These are phyloP conservation scores for Trypanosoma grayi DNA, from an alignment of 208 protist species.

Conservation along the genomic window DNA sequence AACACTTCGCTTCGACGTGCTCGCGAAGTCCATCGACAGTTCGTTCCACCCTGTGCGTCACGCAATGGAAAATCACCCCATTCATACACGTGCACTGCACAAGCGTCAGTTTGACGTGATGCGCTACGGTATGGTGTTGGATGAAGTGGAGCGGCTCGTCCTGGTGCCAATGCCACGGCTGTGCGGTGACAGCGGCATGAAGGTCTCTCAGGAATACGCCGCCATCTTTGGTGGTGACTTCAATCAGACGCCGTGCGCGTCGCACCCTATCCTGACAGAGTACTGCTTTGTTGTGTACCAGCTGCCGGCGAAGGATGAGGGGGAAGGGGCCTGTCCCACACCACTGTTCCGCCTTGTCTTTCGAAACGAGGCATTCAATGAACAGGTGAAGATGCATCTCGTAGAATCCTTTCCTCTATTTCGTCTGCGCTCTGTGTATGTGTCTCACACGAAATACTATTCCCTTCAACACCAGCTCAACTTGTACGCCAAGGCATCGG, in stretches of 20 bases:
- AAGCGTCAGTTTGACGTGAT: constrained; percentile 82
- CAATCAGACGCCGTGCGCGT: constrained; percentile 28
- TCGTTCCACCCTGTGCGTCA: constrained; percentile 61
- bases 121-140: constrained; percentile 76
- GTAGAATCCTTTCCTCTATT: constrained; percentile 53
- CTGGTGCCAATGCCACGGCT: constrained; percentile 47
- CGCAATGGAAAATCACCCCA: constrained; percentile 49
- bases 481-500: constrained; percentile 11
- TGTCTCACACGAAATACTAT: constrained; percentile 53
- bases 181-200: constrained; percentile 48
- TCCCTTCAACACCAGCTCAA: constrained; percentile 20
- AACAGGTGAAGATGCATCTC: constrained; percentile 28
- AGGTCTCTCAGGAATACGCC: constrained; percentile 55
- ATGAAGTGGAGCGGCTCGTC: constrained; percentile 62
- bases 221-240: constrained; percentile 44
- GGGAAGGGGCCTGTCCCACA: constrained; percentile 12
- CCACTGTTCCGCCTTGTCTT: constrained; percentile 81
- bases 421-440: constrained; percentile 72
- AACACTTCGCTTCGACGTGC: constrained; percentile 64
- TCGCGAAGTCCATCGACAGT: constrained; percentile 45
- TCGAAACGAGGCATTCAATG: constrained; percentile 68
- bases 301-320: constrained; percentile 25
- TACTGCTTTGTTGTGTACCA: constrained; percentile 81
- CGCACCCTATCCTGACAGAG: constrained; percentile 70
- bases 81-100: constrained; percentile 54